Evolutionary conservation across 331 rosid genomes (phyloP).

Genomic region (Dryas integrifolia): DNA sequence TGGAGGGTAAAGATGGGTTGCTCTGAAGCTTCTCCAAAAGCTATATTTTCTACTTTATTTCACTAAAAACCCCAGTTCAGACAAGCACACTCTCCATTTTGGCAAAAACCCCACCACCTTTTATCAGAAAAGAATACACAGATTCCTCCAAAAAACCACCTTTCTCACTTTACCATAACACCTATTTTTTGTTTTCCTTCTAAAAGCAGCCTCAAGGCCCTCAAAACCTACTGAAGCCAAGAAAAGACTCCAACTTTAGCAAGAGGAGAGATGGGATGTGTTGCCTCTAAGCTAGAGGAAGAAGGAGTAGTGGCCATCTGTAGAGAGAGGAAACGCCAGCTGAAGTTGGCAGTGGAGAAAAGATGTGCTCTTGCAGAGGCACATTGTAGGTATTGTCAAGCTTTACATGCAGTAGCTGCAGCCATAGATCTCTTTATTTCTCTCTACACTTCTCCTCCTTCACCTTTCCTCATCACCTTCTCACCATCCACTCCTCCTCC

Average conservation of each 20-base stretch:
- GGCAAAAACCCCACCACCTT: constrained; percentile 45
- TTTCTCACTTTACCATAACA: constrained; percentile 34
- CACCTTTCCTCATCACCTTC: constrained; percentile 40
- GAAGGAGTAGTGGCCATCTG: constrained; percentile 80
- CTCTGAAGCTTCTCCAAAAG: constrained; percentile 29
- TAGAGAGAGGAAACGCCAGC: constrained; percentile 72
- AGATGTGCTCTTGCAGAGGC: constrained; percentile 85
- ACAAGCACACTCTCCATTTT: constrained; percentile 30
- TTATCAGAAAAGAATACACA: constrained; percentile 40
- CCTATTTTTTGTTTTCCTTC: constrained; percentile 20
- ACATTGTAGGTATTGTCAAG: constrained; percentile 73
- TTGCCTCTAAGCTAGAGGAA: constrained; percentile 91
- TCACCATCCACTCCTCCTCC: constrained; percentile 42
- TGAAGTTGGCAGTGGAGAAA: constrained; percentile 79
- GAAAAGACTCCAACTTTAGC: constrained; percentile 21
- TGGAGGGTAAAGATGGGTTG: constrained; percentile 32
- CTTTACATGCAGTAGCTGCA: constrained; percentile 74
- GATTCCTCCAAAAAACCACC: constrained; percentile 36
- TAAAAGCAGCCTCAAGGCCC: constrained; percentile 24
- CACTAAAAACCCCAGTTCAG: constrained; percentile 36
- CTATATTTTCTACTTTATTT: constrained; percentile 33
- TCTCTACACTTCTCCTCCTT: constrained; percentile 53
- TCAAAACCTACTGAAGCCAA: background rate
- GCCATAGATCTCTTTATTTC: constrained; percentile 80
- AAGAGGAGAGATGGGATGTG: constrained; percentile 70